Base-by-base conservation (phyloP, 768 basidiomycete genomes). In the Pholiota conissans region DNA sequence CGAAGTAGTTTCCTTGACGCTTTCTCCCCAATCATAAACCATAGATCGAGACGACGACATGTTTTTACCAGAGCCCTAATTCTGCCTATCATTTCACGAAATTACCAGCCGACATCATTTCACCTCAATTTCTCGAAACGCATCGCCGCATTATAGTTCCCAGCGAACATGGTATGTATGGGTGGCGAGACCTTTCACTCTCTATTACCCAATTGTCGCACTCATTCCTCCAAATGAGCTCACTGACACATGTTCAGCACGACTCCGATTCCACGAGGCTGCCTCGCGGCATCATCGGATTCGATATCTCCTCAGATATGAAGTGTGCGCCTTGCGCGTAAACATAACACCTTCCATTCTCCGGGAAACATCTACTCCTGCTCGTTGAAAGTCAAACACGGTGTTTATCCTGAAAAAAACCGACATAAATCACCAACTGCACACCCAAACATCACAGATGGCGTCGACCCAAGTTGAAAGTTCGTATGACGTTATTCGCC, bases 251-350 rank as follows among this genome's bases (percentile, higher is more conserved):
- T 37, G 50, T 14, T 34, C 24, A 5, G 22, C 32, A 13, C 13
- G 7, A 32, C 7, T 13, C 13, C 6, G 30, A 32, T 32, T 32
- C 30, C 30, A 52, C 35, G 50, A 52, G 50, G 50, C 50, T 24
- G 50, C 50, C 50, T 52, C 50, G 50, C 50, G 50, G 50, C 50
- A 16, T 54, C 52, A 46, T 54, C 40, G 30, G 30, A 32, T 13
- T 32, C 30, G 45, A 45, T 54, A 34, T 18, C 42, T 46, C 5
- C 20, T 26, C n/a, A 52, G 34, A 26, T 27, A 52, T 45, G 40
- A 42, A 54, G 45, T 34, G 24, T 35, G 16, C 34, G 50, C 39
- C 27, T 10, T 14, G 27, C 48, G 9, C 40, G 26, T 27, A 53
- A 52, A 53, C 22, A 42, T 37, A 52, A 20, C 50, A 27, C 18